phyloP scores from a whole-genome alignment of 2,329 filamentous ascomycete genomes.

The Neopestalotiopsis sp. region DNA sequence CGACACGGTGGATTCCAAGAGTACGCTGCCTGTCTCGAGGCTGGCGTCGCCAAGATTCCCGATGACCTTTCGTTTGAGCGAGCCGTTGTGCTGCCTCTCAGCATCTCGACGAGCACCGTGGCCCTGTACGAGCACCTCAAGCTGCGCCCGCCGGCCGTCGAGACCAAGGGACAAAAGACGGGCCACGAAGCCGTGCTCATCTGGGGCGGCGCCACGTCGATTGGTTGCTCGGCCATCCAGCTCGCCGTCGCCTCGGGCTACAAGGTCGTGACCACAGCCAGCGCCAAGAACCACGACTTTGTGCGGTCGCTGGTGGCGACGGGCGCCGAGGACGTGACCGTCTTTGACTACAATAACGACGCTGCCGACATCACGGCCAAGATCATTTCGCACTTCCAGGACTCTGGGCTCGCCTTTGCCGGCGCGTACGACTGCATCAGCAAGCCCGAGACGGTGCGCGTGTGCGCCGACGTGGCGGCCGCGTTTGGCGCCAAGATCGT shows the following conservation, averaged over 20 bases:
- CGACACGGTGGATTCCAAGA: conserved; percentile 17
- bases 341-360: conserved; percentile 11
- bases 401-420: not conserved
- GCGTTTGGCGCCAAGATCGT: not conserved
- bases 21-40: conserved; percentile 13
- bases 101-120: conserved; percentile 4
- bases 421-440: conserved; percentile 18
- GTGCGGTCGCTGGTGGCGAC: conserved; percentile 31
- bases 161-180: not conserved
- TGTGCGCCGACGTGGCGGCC: conserved; percentile 8
- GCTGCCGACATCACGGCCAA: conserved; percentile 19
- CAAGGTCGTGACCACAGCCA: conserved; percentile 14
- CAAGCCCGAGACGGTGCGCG: not conserved
- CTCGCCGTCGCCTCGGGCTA: conserved; percentile 14
- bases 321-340: conserved; percentile 2
- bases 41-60: conserved; percentile 12
- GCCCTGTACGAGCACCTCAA: conserved; percentile 12
- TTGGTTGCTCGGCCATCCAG: conserved; percentile 15
- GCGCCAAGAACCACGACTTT: conserved; percentile 22
- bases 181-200: conserved; percentile 9
- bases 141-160: conserved; percentile 10
- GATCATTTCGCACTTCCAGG: conserved; percentile 13
- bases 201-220: conserved; percentile 17
- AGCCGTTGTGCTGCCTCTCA: conserved; percentile 13
- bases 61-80: conserved; percentile 11